Evolutionary conservation across 176 grass and related monocot species (phyloP).

Genomic region (Aegilops bicornis): DNA sequence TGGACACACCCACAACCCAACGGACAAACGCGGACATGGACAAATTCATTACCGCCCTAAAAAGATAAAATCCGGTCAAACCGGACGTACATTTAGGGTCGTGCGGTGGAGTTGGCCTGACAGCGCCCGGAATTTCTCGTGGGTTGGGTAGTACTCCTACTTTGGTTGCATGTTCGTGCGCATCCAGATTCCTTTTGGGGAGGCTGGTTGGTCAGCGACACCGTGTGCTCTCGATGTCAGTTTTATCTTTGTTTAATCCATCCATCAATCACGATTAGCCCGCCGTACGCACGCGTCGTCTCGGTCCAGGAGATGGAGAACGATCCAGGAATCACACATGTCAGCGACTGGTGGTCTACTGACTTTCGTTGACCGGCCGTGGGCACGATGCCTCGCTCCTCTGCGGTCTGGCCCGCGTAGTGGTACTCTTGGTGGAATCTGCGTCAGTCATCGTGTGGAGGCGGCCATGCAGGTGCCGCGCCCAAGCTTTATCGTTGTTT

Average conservation of each 20-base stretch:
- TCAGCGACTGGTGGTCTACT: not conserved
- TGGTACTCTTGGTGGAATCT: not conserved
- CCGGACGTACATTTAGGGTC: no score
- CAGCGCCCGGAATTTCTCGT: no score
- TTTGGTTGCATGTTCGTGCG: no score
- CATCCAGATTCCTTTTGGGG: no score
- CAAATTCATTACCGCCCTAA: no score
- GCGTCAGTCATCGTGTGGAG: not conserved
- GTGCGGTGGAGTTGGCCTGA: no score
- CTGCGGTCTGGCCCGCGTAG: not conserved
- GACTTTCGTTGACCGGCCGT: not conserved
- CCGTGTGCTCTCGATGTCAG: not conserved
- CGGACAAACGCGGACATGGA: no score
- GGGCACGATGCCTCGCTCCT: no score
- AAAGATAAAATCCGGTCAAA: no score
- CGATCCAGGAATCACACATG: not conserved
- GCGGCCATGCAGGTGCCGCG: not conserved
- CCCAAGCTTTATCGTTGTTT: not conserved
- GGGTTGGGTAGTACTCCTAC: no score
- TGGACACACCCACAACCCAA: no score
- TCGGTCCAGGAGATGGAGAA: not conserved
- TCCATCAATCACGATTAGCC: not conserved
- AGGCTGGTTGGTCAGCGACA: not conserved
- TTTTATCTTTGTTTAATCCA: not conserved
- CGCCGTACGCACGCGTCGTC: slow-evolving; percentile 1